A percentile compares a stretch with the other conserved stretches of the same genome.
phyloP scores from a whole-genome alignment of 2,329 filamentous ascomycete species.

The Hypoxylon sp. region DNA sequence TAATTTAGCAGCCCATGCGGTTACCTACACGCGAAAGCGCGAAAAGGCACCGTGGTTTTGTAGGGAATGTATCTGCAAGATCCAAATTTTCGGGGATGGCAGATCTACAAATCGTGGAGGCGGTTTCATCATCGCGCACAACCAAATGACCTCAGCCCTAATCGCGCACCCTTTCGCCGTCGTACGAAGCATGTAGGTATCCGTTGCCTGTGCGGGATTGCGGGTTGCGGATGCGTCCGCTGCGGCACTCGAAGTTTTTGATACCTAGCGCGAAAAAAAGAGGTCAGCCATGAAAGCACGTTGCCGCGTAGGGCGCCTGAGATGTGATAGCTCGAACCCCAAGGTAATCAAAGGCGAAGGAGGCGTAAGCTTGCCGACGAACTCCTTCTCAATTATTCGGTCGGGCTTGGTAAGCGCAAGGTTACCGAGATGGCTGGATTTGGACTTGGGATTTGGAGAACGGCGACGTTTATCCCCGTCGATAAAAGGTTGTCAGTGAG shows the following conservation, averaged over 20 bases:
- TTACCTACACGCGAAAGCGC: slow-evolving; percentile 5
- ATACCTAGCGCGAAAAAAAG: slow-evolving; percentile 3
- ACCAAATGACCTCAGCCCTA: slow-evolving; percentile 41
- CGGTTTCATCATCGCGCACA: slow-evolving; percentile 38
- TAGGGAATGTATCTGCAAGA: slow-evolving; percentile 34
- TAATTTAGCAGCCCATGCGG: slow-evolving; percentile 1
- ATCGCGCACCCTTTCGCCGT: slow-evolving; percentile 17
- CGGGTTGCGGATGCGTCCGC: slow-evolving; percentile 21
- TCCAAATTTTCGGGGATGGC: slow-evolving; percentile 22
- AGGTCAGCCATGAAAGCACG: slow-evolving; percentile 22
- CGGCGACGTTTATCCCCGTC: slow-evolving; percentile 13
- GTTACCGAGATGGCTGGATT: slow-evolving; percentile 15
- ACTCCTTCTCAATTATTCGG: slow-evolving; percentile 10
- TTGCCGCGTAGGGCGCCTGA: slow-evolving; percentile 22
- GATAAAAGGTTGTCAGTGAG: slow-evolving; percentile 25
- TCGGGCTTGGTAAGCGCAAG: slow-evolving; percentile 19
- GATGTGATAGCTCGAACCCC: slow-evolving; percentile 16
- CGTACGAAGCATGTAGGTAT: slow-evolving; percentile 11
- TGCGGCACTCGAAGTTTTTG: slow-evolving; percentile 2
- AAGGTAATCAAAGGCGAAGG: slow-evolving; percentile 35
- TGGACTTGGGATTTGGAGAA: slow-evolving; percentile 10
- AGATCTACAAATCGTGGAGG: slow-evolving; percentile 43
- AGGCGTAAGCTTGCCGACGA: slow-evolving; percentile 29
- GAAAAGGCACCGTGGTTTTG: too few relatives aligned
- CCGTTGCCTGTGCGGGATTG: slow-evolving; percentile 15